These are phyloP conservation scores for Aspergillus jensenii DNA, from an alignment of 2,329 filamentous ascomycete genomes.

Conservation along the genomic window DNA sequence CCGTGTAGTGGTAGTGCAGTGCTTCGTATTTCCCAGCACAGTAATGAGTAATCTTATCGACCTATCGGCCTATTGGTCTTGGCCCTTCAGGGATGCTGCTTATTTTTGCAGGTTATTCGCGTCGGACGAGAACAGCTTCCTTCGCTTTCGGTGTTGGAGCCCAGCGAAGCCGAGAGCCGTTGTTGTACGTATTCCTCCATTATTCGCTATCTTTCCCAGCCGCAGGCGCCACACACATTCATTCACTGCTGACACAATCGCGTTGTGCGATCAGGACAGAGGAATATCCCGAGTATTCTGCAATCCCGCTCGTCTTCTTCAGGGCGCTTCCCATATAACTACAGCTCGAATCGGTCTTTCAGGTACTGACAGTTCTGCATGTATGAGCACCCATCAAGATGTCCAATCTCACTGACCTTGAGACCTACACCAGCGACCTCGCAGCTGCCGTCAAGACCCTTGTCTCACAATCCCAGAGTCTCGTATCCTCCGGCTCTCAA, in stretches of 20 bases:
- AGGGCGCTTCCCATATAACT: too few relatives aligned
- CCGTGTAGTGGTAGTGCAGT: too few relatives aligned
- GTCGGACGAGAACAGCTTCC: too few relatives aligned
- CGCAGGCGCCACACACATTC: neutral
- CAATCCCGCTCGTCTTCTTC: neutral
- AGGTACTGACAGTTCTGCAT: too few relatives aligned
- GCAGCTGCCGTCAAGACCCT: slow-evolving; percentile 1
- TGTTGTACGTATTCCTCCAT: neutral
- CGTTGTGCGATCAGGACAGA: too few relatives aligned
- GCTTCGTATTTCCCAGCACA: too few relatives aligned
- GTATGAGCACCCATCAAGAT: neutral
- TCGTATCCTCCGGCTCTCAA: neutral
- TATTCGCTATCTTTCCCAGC: neutral
- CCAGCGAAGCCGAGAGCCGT: neutral
- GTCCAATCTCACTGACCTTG: slow-evolving; percentile 1
- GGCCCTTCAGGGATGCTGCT: too few relatives aligned
- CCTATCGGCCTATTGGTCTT: too few relatives aligned
- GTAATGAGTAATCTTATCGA: too few relatives aligned
- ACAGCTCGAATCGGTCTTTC: too few relatives aligned
- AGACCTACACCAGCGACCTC: slow-evolving; percentile 1
- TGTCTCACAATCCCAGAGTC: neutral
- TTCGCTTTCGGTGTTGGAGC: neutral
- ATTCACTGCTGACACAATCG: too few relatives aligned
- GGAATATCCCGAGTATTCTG: neutral
- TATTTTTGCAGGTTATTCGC: too few relatives aligned